Evolutionary conservation across 441 rosid species (phyloP).

Genomic region (Arabidopsis hybrid): DNA sequence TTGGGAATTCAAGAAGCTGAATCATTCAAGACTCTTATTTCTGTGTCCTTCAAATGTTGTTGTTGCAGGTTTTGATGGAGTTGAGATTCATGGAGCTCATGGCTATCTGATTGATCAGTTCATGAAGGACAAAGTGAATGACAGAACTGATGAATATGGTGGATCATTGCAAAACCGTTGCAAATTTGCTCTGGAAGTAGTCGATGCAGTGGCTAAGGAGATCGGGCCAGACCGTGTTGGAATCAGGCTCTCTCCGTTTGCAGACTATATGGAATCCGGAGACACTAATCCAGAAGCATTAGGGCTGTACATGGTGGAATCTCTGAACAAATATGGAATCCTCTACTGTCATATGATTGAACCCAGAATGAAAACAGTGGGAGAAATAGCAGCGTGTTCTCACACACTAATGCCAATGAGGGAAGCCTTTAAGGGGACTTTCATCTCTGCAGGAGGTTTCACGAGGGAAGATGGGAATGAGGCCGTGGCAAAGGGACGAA

Average conservation of each 20-base stretch:
- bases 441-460: slow-evolving; percentile 51
- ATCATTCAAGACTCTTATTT: slow-evolving; percentile 21
- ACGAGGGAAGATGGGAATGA: slow-evolving; percentile 48
- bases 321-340: slow-evolving; percentile 53
- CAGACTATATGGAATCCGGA: slow-evolving; percentile 44
- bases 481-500: slow-evolving; percentile 44
- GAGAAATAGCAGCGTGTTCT: slow-evolving; percentile 39
- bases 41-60: slow-evolving; percentile 21
- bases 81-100: slow-evolving; percentile 56
- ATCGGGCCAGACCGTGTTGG: slow-evolving; percentile 57
- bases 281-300: slow-evolving; percentile 59
- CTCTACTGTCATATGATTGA: slow-evolving; percentile 65
- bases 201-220: slow-evolving; percentile 53
- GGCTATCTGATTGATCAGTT: slow-evolving; percentile 57
- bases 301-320: slow-evolving; percentile 54
- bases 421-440: slow-evolving; percentile 57
- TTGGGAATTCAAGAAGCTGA: background rate
- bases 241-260: slow-evolving; percentile 58
- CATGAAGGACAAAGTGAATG: slow-evolving; percentile 51
- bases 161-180: slow-evolving; percentile 57
- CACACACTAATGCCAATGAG: slow-evolving; percentile 49
- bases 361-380: slow-evolving; percentile 46
- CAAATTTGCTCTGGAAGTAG: slow-evolving; percentile 50
- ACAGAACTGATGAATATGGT: slow-evolving; percentile 53
- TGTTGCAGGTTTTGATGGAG: slow-evolving; percentile 56